phyloP scores from a whole-genome alignment of 2,329 filamentous ascomycete species.

The Cordyceps fumosorosea region DNA sequence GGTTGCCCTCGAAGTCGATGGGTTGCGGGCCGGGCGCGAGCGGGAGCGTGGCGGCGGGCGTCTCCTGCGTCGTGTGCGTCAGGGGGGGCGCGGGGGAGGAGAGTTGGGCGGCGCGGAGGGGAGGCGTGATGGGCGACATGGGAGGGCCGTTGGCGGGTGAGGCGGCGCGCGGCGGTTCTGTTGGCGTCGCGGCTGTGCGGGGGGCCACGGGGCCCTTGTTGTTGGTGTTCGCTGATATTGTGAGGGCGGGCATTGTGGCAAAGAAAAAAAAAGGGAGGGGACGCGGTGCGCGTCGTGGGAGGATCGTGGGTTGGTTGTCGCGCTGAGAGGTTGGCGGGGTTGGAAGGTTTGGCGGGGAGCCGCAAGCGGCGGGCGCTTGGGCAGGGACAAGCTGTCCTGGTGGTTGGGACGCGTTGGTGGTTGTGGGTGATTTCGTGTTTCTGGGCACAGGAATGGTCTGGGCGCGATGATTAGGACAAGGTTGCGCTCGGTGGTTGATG shows the following conservation, averaged over 20 bases:
- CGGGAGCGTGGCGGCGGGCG: conserved; percentile 32
- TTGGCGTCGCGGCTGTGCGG: neutral
- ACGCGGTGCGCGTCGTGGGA: neutral
- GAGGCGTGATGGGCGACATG: conserved; percentile 50
- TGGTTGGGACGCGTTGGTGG: neutral
- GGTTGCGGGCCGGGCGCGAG: conserved; percentile 43
- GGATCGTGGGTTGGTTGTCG: neutral
- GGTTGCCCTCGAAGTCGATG: conserved; percentile 59
- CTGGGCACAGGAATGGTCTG: neutral
- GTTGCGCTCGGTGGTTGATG: neutral
- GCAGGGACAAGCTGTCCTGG: neutral
- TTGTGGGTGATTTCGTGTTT: neutral
- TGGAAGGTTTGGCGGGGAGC: neutral
- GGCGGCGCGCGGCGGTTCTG: conserved; percentile 26
- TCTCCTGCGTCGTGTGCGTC: conserved; percentile 39
- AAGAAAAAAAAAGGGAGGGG: neutral
- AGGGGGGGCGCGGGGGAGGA: conserved; percentile 21
- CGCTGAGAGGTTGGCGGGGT: neutral
- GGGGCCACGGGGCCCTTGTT: neutral
- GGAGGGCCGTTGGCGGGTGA: conserved; percentile 41
- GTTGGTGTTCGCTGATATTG: neutral
- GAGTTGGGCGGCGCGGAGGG: conserved; percentile 32
- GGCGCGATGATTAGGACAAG: neutral
- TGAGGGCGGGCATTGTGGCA: conserved; percentile 5
- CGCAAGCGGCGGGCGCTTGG: neutral